phyloP scores from a whole-genome alignment of 257 asterid species.

The Solanum chaucha region DNA sequence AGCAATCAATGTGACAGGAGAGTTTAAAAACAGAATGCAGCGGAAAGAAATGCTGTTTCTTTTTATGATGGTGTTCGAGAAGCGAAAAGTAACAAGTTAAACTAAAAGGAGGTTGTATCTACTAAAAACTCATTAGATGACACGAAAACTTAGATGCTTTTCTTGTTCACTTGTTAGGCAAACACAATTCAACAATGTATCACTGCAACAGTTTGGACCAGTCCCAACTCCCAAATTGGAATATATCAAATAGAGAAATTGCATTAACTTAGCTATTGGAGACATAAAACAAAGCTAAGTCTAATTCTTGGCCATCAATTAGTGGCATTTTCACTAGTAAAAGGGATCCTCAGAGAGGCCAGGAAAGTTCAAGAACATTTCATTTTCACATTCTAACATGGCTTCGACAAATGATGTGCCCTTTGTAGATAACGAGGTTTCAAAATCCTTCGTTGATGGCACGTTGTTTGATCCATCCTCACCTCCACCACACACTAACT shows the following conservation, averaged over 20 bases:
- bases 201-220: background rate
- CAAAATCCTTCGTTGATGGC: slow-evolving; percentile 1
- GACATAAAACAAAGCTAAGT: background rate
- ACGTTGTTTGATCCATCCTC: background rate
- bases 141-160: background rate
- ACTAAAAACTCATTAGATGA: background rate
- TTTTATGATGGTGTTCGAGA: background rate
- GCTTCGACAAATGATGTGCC: slow-evolving; percentile 50
- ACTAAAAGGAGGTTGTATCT: background rate
- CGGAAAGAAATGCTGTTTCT: background rate
- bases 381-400: slow-evolving; percentile 64
- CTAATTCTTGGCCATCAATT: background rate
- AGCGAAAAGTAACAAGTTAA: background rate
- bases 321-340: slow-evolving; percentile 1
- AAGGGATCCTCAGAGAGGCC: slow-evolving; percentile 52
- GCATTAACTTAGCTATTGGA: background rate
- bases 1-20: background rate
- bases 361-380: slow-evolving; percentile 43
- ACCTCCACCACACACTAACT: background rate
- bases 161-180: background rate
- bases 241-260: background rate
- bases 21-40: background rate
- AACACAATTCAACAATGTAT: background rate
- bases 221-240: background rate
- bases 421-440: slow-evolving; percentile 23